These are phyloP conservation scores for Oryza meridionalis DNA, from an alignment of 176 grass and related monocot genomes.

Conservation along the genomic window DNA sequence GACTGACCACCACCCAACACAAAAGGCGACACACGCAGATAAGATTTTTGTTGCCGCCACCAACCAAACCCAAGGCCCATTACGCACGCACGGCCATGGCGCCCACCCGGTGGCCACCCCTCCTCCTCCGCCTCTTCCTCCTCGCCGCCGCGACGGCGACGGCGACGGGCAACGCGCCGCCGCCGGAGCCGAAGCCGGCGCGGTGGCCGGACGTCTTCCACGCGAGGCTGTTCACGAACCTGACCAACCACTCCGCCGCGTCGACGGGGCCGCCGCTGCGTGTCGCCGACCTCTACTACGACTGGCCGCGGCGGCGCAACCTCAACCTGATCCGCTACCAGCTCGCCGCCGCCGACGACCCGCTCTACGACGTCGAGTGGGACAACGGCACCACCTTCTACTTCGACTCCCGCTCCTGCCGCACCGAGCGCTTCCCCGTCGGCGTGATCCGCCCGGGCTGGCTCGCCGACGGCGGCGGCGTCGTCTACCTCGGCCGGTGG, in stretches of 20 bases:
- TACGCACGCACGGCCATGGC: slow-evolving; percentile 4
- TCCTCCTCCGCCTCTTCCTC: not conserved
- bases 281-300: slow-evolving; percentile 64
- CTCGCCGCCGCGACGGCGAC: not conserved
- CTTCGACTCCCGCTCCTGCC: slow-evolving; percentile 61
- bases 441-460: slow-evolving; percentile 74
- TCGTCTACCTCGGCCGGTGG: slow-evolving; percentile 51
- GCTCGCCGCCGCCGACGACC: slow-evolving; percentile 47
- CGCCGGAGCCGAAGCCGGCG: slow-evolving; percentile 19
- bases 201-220: slow-evolving; percentile 81
- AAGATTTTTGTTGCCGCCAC: not conserved
- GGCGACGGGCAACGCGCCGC: not conserved
- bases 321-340: slow-evolving; percentile 68
- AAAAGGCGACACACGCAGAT: not conserved
- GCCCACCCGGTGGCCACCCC: not conserved
- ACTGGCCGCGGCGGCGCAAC: slow-evolving; percentile 78
- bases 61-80: not conserved
- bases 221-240: slow-evolving; percentile 67
- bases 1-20: too few species aligned
- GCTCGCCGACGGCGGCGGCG: slow-evolving; percentile 57
- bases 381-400: slow-evolving; percentile 80
- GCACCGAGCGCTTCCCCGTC: slow-evolving; percentile 57
- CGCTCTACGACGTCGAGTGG: slow-evolving; percentile 85
- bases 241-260: slow-evolving; percentile 39
- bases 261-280: slow-evolving; percentile 47